Evolutionary conservation across 306 rosid species (phyloP).

Genomic region (Luffa aegyptiaca): DNA sequence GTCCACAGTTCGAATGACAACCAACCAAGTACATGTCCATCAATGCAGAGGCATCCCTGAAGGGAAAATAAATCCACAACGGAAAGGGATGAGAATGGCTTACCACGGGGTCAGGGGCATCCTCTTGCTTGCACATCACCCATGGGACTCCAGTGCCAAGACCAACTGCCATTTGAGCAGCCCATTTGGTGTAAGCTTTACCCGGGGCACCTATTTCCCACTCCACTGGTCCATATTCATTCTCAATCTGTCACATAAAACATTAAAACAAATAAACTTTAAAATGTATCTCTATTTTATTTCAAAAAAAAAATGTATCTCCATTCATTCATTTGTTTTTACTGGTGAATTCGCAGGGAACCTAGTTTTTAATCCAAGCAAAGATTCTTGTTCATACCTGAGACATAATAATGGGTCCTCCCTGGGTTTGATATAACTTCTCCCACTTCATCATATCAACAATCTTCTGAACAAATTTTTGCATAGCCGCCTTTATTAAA

Average conservation of each 20-base stretch:
- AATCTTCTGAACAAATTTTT: conserved; percentile 61
- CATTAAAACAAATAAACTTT: neutral
- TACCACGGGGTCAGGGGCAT: conserved; percentile 92
- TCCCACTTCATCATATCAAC: conserved; percentile 75
- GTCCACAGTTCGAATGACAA: neutral
- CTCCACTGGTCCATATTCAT: conserved; percentile 83
- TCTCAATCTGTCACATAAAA: conserved; percentile 58
- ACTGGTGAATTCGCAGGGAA: neutral
- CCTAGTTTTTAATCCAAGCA: conserved; percentile 11
- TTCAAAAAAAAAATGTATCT: neutral
- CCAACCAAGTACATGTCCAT: neutral
- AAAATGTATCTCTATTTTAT: neutral
- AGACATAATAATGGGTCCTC: conserved; percentile 88
- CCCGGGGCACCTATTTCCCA: conserved; percentile 83
- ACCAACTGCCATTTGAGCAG: conserved; percentile 81
- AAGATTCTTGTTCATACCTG: conserved; percentile 36
- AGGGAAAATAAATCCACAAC: neutral
- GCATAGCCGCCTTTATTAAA: conserved; percentile 68
- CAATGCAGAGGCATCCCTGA: neutral
- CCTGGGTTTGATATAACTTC: conserved; percentile 62
- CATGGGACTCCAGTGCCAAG: conserved; percentile 87
- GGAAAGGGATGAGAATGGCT: conserved; percentile 6
- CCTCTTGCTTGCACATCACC: conserved; percentile 99
- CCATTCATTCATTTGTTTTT: neutral
- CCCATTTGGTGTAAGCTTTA: conserved; percentile 74